Conservation (phyloP, 129 eudicot genomes). For the Artemisia annua region DNA sequence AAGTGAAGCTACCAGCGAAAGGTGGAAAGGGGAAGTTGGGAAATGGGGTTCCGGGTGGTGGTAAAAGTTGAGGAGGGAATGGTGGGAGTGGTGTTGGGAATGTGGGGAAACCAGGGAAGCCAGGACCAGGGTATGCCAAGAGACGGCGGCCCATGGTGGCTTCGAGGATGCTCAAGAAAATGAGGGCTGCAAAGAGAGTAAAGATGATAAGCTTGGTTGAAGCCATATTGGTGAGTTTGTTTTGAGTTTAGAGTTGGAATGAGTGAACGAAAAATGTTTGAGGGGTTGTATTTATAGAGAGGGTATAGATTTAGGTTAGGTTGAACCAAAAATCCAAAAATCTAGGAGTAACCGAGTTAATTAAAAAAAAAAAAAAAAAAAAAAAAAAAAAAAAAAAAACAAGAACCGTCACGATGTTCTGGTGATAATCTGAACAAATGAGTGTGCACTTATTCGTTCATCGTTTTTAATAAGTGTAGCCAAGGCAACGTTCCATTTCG, state of each 20-base stretch:
- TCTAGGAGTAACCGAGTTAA: no score
- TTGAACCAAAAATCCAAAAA: no score
- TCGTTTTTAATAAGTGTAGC: no score
- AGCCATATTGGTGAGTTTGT: conserved; percentile 9
- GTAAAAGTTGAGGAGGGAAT: conserved; percentile 14
- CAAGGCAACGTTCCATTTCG: no score
- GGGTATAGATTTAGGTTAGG: neutral
- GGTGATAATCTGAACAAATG: no score
- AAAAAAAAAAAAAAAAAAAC: no score
- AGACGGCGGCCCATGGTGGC: conserved; percentile 28
- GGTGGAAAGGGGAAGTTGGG: conserved; percentile 25
- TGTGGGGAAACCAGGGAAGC: conserved; percentile 20
- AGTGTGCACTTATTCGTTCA: no score
- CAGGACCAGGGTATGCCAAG: no score
- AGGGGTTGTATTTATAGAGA: conserved; percentile 2
- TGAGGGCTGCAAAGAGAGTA: conserved; percentile 24
- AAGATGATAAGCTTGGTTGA: conserved; percentile 22
- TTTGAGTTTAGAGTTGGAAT: neutral
- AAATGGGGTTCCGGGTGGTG: conserved; percentile 27
- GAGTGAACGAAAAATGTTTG: conserved; percentile 13
- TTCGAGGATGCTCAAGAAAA: conserved; percentile 21
- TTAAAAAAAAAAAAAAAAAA: no score
- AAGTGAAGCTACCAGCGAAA: conserved; percentile 20
- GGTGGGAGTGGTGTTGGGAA: conserved; percentile 4
- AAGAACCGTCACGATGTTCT: no score